A percentile compares a stretch with the other conserved stretches of the same genome.
phyloP scores from a whole-genome alignment of 176 grass and related monocot species.

The Carex cristatella region DNA sequence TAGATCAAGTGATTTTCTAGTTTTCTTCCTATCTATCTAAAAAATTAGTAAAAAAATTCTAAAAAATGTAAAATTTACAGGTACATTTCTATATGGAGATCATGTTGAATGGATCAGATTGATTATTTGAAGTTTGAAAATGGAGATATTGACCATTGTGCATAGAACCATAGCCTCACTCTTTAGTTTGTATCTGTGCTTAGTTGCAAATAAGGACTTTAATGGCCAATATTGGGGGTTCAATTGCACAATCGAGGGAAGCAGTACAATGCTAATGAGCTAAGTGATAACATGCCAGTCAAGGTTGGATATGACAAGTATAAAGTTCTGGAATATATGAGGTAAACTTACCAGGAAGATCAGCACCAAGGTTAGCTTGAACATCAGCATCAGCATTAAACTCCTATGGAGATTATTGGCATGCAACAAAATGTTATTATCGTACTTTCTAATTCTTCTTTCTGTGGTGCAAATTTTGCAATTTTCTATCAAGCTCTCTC shows the following conservation, averaged over 20 bases:
- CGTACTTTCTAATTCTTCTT: neutral
- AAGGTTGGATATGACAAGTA: neutral
- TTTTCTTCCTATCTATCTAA: too few species aligned
- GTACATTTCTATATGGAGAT: too few species aligned
- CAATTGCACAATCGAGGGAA: neutral
- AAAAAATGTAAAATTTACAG: too few species aligned
- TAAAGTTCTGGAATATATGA: neutral
- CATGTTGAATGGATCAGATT: too few species aligned
- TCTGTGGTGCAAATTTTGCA: neutral
- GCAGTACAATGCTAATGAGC: neutral
- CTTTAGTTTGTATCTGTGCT: neutral
- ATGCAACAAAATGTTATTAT: neutral
- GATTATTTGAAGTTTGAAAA: too few species aligned
- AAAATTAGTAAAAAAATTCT: too few species aligned
- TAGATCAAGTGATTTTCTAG: too few species aligned
- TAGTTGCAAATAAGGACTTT: neutral
- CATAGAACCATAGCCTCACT: too few species aligned
- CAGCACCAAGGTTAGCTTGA: constrained; percentile 27
- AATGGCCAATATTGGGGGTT: neutral
- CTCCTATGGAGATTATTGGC: constrained; percentile 6
- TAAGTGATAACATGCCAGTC: neutral
- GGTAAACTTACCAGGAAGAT: constrained; percentile 27
- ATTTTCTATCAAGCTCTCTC: neutral
- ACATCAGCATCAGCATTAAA: constrained; percentile 31
- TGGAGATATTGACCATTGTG: too few species aligned